Base-by-base conservation (phyloP, 768 basidiomycete genomes). In the Podaxis pistillaris region DNA sequence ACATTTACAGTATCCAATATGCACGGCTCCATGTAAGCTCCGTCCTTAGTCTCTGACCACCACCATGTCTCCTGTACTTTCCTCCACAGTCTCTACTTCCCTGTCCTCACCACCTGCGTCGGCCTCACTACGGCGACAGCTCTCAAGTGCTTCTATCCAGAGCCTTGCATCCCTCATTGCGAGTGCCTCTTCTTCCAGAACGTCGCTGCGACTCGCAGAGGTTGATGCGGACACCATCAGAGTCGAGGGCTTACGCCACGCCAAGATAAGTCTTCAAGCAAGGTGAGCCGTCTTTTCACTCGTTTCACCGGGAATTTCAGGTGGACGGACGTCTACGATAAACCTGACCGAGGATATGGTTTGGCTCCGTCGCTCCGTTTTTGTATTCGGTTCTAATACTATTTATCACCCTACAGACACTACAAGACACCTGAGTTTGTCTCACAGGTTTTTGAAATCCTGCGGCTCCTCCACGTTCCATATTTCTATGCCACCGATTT, bases 221-320 rank as follows among this genome's bases (percentile, higher is more conserved):
- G 72, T 68, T 33, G 72, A 78, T 15, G 68, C 70, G 26, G 78
- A 83, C 64, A 77, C 79, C 36, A 79, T 83, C 19, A 75, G 76
- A 19, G 81, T 83, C 64, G 85, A 90, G 58, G 88, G 86, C 11
- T 68, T 93, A 64, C 80, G 78, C 33, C 87, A 92, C 73, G 80
- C 80, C 36, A 74, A 78, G 47, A 68, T 80, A 12, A 80, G 73
- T 66, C 73, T 94, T 58, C 83, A 90, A 66, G 83, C 90, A 51
- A 89, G 86, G 92, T 92, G 77, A 86, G 89, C 68, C 59, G 47
- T 71, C 68, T 68, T 63, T 26, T 68, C 63, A 64, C 63, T 68
- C 72, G 64, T 64, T 60, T 69, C 67, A 69, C 67, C 71, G 68
- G 74, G 72, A 68, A 71, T 73, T 65, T 67, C 69, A 68, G 67